phyloP scores from a whole-genome alignment of 805 yeast species.

The Metschnikowia continentalis region DNA sequence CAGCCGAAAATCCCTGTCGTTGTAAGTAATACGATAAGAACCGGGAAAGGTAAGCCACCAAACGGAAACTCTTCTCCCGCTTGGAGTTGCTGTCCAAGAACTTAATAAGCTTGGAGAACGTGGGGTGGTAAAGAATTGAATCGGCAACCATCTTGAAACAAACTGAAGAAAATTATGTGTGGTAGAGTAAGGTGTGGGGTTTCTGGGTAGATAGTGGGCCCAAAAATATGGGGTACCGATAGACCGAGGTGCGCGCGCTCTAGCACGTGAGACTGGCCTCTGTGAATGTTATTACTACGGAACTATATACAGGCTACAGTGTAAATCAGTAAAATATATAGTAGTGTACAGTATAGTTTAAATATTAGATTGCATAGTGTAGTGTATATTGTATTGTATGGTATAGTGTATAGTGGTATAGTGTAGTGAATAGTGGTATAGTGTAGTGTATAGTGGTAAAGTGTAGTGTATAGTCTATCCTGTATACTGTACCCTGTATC shows the following conservation, averaged over 20 bases:
- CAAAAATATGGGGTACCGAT: constrained; percentile 1
- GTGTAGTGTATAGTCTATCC: too few relatives aligned
- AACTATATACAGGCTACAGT: too few relatives aligned
- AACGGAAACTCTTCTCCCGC: constrained; percentile 75
- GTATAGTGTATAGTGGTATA: too few relatives aligned
- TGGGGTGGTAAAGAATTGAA: constrained; percentile 69
- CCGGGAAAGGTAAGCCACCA: constrained; percentile 75
- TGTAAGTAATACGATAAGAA: constrained; percentile 61
- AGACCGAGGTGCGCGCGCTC: constrained; percentile 1
- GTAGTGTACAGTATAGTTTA: too few relatives aligned
- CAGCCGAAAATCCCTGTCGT: constrained; percentile 50
- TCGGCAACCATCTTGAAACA: constrained; percentile 58
- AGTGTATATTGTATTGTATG: too few relatives aligned
- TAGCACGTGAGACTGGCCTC: background rate
- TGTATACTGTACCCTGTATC: too few relatives aligned
- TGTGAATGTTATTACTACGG: too few relatives aligned
- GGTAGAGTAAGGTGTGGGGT: background rate
- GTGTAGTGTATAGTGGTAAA: too few relatives aligned
- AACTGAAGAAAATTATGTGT: too few relatives aligned
- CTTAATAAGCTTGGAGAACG: constrained; percentile 54
- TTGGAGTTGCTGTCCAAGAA: constrained; percentile 67
- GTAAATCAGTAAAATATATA: too few relatives aligned
- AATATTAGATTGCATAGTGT: too few relatives aligned
- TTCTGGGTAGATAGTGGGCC: background rate
- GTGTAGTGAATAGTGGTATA: too few relatives aligned